These are phyloP conservation scores for Endocarpon pusillum DNA, from an alignment of 495 filamentous ascomycete genomes.

Conservation along the genomic window DNA sequence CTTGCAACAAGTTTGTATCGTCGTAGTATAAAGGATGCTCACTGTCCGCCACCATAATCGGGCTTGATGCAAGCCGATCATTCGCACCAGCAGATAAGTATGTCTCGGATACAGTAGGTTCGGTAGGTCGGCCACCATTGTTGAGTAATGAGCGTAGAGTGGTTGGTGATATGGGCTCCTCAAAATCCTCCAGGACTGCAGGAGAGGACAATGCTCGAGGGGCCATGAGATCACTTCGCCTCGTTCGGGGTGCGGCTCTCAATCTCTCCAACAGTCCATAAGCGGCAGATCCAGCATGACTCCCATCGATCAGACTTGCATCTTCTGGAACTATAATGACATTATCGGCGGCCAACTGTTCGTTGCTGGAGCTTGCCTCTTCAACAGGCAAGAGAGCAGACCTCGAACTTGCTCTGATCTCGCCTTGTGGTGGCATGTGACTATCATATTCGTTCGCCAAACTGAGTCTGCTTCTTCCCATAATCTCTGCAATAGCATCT, in stretches of 20 bases:
- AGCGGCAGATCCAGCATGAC: conserved; percentile 5
- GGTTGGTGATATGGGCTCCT: too few relatives aligned
- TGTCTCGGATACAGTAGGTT: too few relatives aligned
- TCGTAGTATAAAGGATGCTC: too few relatives aligned
- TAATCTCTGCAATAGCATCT: conserved; percentile 47
- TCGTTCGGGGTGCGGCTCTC: not conserved
- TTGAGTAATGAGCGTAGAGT: too few relatives aligned
- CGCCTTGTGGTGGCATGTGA: conserved; percentile 43
- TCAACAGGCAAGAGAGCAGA: conserved; percentile 22
- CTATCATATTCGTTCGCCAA: conserved; percentile 46
- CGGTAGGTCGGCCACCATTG: too few relatives aligned
- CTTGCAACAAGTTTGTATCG: too few relatives aligned
- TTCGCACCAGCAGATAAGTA: too few relatives aligned
- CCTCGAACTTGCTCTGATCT: conserved; percentile 26
- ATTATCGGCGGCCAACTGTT: conserved; percentile 16
- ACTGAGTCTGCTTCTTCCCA: conserved; percentile 41
- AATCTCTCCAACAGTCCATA: conserved; percentile 16
- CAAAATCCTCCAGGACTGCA: too few relatives aligned
- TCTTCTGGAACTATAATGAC: conserved; percentile 25
- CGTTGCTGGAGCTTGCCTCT: conserved; percentile 22
- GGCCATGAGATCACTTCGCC: too few relatives aligned
- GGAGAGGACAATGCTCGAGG: too few relatives aligned
- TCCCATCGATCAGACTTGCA: conserved; percentile 12
- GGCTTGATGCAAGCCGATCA: too few relatives aligned
- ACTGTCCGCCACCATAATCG: too few relatives aligned